Conservation (phyloP, 192 early-diverging fungal genomes). For the Coemansia sp. region DNA sequence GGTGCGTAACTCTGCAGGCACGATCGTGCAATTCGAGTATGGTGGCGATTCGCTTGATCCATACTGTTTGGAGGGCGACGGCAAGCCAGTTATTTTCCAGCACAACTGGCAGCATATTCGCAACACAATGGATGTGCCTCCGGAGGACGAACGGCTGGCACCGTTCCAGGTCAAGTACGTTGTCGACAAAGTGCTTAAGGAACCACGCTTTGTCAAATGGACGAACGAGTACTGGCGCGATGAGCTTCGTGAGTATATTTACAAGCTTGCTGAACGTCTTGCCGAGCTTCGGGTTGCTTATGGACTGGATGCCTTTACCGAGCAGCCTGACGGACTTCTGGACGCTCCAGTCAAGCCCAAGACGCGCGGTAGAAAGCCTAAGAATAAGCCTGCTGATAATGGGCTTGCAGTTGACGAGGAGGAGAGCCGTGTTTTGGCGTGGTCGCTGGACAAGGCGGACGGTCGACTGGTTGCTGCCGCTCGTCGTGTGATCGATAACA, state of each 20-base stretch:
- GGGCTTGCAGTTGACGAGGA: conserved; percentile 3
- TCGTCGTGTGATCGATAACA: conserved; percentile 62
- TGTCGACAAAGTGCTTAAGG: conserved; percentile 51
- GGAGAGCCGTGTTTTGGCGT: conserved; percentile 20
- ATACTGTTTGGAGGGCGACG: conserved; percentile 85
- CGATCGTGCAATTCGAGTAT: conserved; percentile 91
- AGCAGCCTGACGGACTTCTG: conserved; percentile 17
- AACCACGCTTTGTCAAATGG: conserved; percentile 41
- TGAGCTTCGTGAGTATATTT: conserved; percentile 59
- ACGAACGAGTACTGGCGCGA: conserved; percentile 60
- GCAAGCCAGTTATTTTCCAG: conserved; percentile 82
- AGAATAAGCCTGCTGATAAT: conserved; percentile 22
- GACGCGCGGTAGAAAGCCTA: conserved; percentile 34
- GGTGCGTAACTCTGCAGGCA: conserved; percentile 88
- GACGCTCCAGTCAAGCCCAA: conserved; percentile 12
- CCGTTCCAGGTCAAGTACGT: conserved; percentile 56
- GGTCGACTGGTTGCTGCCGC: conserved; percentile 24
- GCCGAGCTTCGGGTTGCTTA: conserved; percentile 54
- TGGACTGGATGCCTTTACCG: conserved; percentile 26
- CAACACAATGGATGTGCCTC: conserved; percentile 19
- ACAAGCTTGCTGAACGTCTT: conserved; percentile 59
- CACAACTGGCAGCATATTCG: conserved; percentile 74
- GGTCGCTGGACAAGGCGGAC: conserved; percentile 35
- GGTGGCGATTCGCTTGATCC: conserved; percentile 97
- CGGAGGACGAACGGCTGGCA: conserved; percentile 29